Evolutionary conservation across 73 alveolate species (phyloP).

Genomic region (Tetrahymena elliotti): DNA sequence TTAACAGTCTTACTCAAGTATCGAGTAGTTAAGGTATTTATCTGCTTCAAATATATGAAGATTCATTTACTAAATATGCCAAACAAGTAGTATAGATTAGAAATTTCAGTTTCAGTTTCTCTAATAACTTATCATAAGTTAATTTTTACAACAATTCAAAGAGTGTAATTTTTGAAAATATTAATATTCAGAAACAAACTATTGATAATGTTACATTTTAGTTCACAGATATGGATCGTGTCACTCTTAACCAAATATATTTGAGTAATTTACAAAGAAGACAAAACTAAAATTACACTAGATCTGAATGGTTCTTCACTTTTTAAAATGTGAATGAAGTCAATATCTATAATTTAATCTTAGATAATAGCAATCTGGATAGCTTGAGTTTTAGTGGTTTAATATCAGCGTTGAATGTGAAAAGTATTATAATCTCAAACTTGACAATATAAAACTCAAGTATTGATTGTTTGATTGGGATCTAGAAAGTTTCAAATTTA

Average conservation of each 20-base stretch:
- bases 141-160: not conserved
- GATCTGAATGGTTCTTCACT: not conserved
- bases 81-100: not conserved
- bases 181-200: not conserved
- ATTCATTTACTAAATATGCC: not conserved
- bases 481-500: not conserved
- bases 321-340: not conserved
- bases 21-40: not conserved
- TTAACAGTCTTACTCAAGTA: not conserved
- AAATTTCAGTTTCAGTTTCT: not conserved
- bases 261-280: not conserved
- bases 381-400: not conserved
- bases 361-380: not conserved
- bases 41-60: not conserved
- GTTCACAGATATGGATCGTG: not conserved
- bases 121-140: not conserved
- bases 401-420: not conserved
- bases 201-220: not conserved
- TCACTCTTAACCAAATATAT: not conserved
- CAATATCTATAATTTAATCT: not conserved
- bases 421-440: not conserved
- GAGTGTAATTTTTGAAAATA: not conserved
- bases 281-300: not conserved
- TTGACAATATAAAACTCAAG: not conserved
- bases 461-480: no score